Evolutionary conservation across 768 basidiomycete species (phyloP), one percentile per base, ranked within the genome.

Genomic region (Boletus sp.): DNA sequence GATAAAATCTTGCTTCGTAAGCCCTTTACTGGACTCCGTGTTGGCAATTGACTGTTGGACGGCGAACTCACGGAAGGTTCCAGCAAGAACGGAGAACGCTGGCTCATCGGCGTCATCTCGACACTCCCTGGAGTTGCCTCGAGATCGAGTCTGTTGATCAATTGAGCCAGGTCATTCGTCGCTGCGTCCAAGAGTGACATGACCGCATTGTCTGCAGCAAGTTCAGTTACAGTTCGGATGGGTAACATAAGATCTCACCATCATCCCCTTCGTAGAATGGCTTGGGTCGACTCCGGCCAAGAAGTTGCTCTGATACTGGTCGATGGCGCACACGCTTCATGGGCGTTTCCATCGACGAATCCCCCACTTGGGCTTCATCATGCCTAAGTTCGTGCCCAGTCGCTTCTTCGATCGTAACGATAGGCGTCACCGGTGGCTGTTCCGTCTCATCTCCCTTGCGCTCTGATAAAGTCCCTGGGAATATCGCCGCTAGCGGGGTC

Each of bases 71-170:
- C 54, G 3, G 57, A 39, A 29, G 61, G 54, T 12, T 53, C 63
- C 20, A 29, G 50, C 18, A 52, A 58, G 65, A 63, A 65, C 24
- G 60, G 59, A 14, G 67, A 66, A 32, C 63, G 55, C 20, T 62
- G 57, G 47, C 67, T 71, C 24, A 78, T 71, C 3, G 83, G 81
- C 2, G 81, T 77, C 50, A 73, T 56, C 35, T 82, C 79, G 1
- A 80, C 76, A 2, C 79, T 82, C 3, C 77, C 76, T 0, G 90
- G 90, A 0, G 91, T 92, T 5, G 89, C 88, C 66, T 90, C 84
- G 4, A 93, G 76, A 61, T 92, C 88, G n/a, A 93, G 77, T n/a
- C 81, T 80, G 59, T 86, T 89, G 68, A 93, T 89, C 4, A 93
- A 75, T 54, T 83, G 82, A 0, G 87, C 90, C 4, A 93, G 79